Evolutionary conservation across 1,284 basidiomycete species (phyloP), one percentile per base, ranked within the genome.

Genomic region (Anthracocystis setariae): DNA sequence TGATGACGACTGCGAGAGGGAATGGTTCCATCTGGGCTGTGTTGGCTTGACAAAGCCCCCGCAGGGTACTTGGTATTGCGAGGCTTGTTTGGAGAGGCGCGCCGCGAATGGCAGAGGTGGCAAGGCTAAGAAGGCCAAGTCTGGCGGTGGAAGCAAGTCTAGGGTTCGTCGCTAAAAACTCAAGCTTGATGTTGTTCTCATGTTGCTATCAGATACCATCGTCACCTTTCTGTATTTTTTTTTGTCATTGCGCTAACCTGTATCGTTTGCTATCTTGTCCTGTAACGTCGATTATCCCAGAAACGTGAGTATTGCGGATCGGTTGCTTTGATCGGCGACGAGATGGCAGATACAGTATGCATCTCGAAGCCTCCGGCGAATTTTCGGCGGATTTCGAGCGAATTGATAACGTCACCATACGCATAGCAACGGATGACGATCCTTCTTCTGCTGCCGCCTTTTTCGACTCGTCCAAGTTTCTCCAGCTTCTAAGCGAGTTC

Each of bases 11-110:
- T 98, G 95, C 84, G 89, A 91, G 79, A 86, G 87, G 57, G 94
- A 98, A 90, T 98, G 95, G 95, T 93, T 91, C 83, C 91, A 93
- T 80, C 83, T 90, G 21, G 86, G 83, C 8, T 93, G 91, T 77
- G 88, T 89, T 5, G 89, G 88, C 20, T 84, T 91, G 43, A 85
- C 84, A 24, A 86, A 87, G 59, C 85, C 86, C 24, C 91, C 90
- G 0, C 86, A 86, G 66, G 88, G 87, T 23, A 87, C 87, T 56
- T 92, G 92, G 91, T 92, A 87, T 75, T 92, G 91, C 82, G 77
- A 80, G 39, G 77, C 77, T n/a, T 81, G 80, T 57, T 47, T 76
- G 38, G 78, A 78, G 46, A 56, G 76, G 2, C 63, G 78, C 29
- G 63, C 69, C 8, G 46, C 48, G 2, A 65, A 65, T 39, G 68